Base-by-base conservation (phyloP, 2,329 filamentous ascomycete genomes). In the Fusarium hainanense region DNA sequence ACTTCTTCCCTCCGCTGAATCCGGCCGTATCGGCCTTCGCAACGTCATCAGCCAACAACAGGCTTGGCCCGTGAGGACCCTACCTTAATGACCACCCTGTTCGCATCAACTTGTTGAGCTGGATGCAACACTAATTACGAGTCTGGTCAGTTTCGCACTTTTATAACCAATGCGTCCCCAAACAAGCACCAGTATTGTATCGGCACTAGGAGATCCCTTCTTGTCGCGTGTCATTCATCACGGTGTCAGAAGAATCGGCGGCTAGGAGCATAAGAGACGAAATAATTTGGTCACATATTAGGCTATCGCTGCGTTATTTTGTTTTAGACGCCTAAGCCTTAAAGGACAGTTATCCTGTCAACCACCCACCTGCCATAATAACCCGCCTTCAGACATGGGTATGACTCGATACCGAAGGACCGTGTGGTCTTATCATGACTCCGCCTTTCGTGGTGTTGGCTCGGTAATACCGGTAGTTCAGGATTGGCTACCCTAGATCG, bases 21-120 rank as follows among this genome's bases (percentile, higher is more conserved):
- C 68, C 58, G 66, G 63, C 48, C 48, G 30, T 49, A 41, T 68
- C 37, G 56, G 44, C 27, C 28, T 46, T 46, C 34, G 54, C 66
- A 67, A 76, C 74, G 74, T 76, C 74, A 76, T 76, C 34, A 58
- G 37, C 49, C 54, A 57, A 44, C 60, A n/a, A 55, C 62, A 37
- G 34, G 34, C 52, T 54, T 66, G 61, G 66, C 50, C 66, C 57
- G 67, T 68, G 63, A 55, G 48, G 54, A 64, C 67, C 67, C 58
- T 69, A 54, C 50, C 42, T 51, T 25, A 4, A 56, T 30, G 27
- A 49, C 48, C 50, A 58, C 66, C 66, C 52, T 68, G 69, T 49
- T 67, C 66, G 54, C 41, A 58, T 67, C 28, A 46, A 54, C 52
- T 21, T 66, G 47, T 54, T 60, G 57, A 44, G 51, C 52, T 47